Base-by-base conservation (phyloP, 768 basidiomycete genomes). In the Neoboletus magnificus region DNA sequence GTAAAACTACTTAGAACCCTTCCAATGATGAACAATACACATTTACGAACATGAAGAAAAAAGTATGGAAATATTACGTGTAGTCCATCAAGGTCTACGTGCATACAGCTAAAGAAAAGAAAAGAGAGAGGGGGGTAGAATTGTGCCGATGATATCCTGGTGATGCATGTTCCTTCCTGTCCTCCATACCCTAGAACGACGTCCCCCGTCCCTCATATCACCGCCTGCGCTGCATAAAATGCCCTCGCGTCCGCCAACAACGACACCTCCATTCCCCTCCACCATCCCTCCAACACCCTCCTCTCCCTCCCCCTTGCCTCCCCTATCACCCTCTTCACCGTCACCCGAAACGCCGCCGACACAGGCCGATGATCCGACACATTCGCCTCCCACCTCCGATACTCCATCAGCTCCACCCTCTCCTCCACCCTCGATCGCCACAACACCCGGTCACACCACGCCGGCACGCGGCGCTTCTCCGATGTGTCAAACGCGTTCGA, bases 401-500 rank as follows among this genome's bases (percentile, higher is more conserved):
- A 97, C 63, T 84, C 83, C 61, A 91, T 56, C 66, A 83, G 79
- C 51, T 75, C 67, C 29, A 96, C 85, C 9, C 91, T 77, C 13
- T 69, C 72, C 15, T 77, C 75, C 16, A 79, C 81, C 16, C 76
- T 76, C 40, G 82, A 75, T 5, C 85, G 83, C 84, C 87, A 96
- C 40, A 98, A 74, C 22, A 99, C 83, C 6, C 96, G 86, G 69
- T 99, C 96, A 68, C 96, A 99, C 94, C 95, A 99, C 2, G 96
- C 94, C 4, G 96, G 96, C 9, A 85, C 78, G 0, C 96, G 87
- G 13, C 81, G 79, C 71, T 98, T 98, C 69, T 93, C 91, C 1
- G 89, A 92, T 3, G 87, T 78, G 67, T 99, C 96, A 63, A 92
- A 99, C 58, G 85, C 81, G 67, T 81, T 71, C 23, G 91, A 83